Percentiles rank a stretch among this genome's conserved stretches.
These are phyloP conservation scores for Lyophyllum semitale DNA, from an alignment of 768 basidiomycete genomes.

Conservation along the genomic window DNA sequence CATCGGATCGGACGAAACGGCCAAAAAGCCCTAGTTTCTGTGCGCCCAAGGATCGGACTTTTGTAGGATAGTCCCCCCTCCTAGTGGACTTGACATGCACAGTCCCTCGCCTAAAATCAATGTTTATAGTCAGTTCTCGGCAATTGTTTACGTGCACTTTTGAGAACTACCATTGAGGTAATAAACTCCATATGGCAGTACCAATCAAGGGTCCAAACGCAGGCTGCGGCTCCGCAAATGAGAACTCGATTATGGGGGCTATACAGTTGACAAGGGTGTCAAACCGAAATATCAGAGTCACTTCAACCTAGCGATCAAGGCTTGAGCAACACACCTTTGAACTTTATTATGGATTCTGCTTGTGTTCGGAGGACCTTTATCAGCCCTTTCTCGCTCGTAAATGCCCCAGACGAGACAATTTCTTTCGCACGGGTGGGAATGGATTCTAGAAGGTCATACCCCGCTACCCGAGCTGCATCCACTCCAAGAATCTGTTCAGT, in stretches of 20 bases:
- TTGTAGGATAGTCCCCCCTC: no score
- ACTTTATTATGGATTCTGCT: conserved; percentile 7
- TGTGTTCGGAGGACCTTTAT: conserved; percentile 8
- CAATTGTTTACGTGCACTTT: no score
- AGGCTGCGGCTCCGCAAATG: not conserved
- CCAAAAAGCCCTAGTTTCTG: no score
- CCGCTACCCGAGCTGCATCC: not conserved
- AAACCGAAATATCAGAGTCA: no score
- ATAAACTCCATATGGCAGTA: conserved; percentile 5
- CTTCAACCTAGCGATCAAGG: not conserved
- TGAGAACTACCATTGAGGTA: conserved; percentile 14
- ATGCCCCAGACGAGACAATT: conserved; percentile 14
- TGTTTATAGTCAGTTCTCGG: not conserved
- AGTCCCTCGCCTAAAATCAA: conserved; percentile 1
- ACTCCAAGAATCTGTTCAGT: conserved; percentile 9
- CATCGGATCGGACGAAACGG: no score
- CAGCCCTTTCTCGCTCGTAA: conserved; percentile 7
- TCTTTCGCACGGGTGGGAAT: not conserved
- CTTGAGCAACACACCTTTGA: not conserved
- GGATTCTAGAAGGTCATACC: not conserved
- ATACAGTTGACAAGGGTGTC: no score
- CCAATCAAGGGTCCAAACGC: not conserved
- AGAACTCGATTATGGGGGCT: conserved; percentile 15
- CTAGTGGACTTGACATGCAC: conserved; percentile 7
- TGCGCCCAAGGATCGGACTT: no score